Evolutionary conservation across 306 rosid species (phyloP).

Genomic region (Arachis hypogaea): DNA sequence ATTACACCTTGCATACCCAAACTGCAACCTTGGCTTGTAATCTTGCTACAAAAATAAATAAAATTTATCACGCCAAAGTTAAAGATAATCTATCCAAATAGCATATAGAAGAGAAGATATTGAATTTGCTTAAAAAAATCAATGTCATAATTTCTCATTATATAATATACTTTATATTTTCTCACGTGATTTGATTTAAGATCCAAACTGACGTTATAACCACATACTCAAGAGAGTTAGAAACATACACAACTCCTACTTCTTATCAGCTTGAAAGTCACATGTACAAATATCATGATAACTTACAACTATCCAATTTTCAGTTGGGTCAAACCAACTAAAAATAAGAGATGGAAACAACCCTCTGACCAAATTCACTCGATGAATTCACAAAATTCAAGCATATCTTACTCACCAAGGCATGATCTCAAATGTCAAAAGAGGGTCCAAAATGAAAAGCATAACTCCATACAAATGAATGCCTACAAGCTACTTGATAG

Average conservation of each 20-base stretch:
- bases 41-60: too few species aligned
- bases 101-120: background rate
- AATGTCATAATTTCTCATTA: background rate
- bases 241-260: constrained; percentile 29
- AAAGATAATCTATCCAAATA: background rate
- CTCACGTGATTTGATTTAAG: background rate
- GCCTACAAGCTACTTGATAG: constrained; percentile 69
- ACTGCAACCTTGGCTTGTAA: background rate
- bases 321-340: constrained; percentile 40
- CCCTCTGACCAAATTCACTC: constrained; percentile 38
- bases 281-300: constrained; percentile 42
- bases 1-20: background rate
- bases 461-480: constrained; percentile 25
- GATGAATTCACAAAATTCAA: constrained; percentile 32
- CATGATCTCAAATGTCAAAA: constrained; percentile 36
- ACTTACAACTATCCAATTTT: constrained; percentile 39
- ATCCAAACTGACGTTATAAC: background rate
- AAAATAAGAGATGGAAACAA: constrained; percentile 31
- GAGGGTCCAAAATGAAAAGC: constrained; percentile 35
- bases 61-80: background rate
- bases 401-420: constrained; percentile 30
- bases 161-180: background rate
- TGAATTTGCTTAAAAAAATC: background rate
- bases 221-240: background rate
- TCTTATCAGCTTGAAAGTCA: constrained; percentile 34